Evolutionary conservation across 257 asterid genomes (phyloP).

Genomic region (Coffea canephora): DNA sequence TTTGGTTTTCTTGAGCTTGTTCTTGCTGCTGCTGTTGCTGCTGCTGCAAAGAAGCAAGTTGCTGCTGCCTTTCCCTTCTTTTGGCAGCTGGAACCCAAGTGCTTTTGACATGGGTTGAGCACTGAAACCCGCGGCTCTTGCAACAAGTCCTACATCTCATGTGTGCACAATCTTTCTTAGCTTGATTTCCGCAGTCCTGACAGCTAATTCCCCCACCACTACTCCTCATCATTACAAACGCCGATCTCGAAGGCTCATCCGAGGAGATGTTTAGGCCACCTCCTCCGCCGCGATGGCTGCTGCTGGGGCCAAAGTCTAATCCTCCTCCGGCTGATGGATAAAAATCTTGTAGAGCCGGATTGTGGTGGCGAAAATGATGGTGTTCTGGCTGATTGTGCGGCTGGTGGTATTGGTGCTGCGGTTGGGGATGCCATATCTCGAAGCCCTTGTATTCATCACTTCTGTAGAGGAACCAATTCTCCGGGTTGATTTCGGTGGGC

Average conservation of each 20-base stretch:
- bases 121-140: slow-evolving; percentile 76
- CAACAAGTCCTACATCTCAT: slow-evolving; percentile 96
- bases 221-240: slow-evolving; percentile 62
- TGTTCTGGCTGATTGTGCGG: slow-evolving; percentile 4
- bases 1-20: slow-evolving; percentile 4
- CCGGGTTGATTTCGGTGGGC: slow-evolving; percentile 48
- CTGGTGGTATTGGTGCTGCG: slow-evolving; percentile 23
- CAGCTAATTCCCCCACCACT: slow-evolving; percentile 70
- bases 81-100: slow-evolving; percentile 94
- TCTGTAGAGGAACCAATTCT: slow-evolving; percentile 70
- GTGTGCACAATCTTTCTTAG: slow-evolving; percentile 76
- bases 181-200: slow-evolving; percentile 89
- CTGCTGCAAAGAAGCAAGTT: slow-evolving; percentile 33
- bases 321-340: slow-evolving; percentile 58
- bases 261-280: slow-evolving; percentile 32
- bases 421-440: slow-evolving; percentile 68
- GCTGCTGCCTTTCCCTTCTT: slow-evolving; percentile 73
- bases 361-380: slow-evolving; percentile 26
- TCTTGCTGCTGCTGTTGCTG: slow-evolving; percentile 13
- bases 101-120: slow-evolving; percentile 75
- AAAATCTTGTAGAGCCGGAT: slow-evolving; percentile 62
- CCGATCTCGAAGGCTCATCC: slow-evolving; percentile 52
- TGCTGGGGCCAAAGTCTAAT: slow-evolving; percentile 49
- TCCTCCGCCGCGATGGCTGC: slow-evolving; percentile 18
- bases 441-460: slow-evolving; percentile 74